Evolutionary conservation across 345 rosid genomes (phyloP).

Genomic region (Aquilaria malaccensis): DNA sequence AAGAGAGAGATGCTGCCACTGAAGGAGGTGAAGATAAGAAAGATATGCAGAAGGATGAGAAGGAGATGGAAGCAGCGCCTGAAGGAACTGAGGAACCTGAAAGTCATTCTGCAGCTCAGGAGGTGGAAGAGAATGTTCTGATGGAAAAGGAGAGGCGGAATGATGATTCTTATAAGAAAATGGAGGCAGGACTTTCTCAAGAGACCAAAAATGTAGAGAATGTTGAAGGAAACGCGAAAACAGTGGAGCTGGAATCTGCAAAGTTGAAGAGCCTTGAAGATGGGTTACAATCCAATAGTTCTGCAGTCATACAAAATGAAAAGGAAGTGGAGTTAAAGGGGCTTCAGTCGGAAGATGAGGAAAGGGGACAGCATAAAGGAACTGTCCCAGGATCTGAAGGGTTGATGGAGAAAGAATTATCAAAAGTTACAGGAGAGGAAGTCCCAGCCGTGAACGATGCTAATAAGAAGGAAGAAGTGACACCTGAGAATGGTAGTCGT

Average conservation of each 20-base stretch:
- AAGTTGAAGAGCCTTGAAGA: constrained; percentile 9
- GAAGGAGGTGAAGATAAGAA: constrained; percentile 27
- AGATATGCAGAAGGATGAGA: constrained; percentile 18
- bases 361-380: not conserved
- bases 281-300: constrained; percentile 9
- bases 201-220: constrained; percentile 19
- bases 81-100: constrained; percentile 31
- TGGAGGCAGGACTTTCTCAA: constrained; percentile 11
- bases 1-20: constrained; percentile 32
- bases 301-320: constrained; percentile 9
- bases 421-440: constrained; percentile 11
- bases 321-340: not conserved
- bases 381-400: constrained; percentile 4
- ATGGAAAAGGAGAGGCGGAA: constrained; percentile 20
- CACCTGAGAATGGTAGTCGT: constrained; percentile 28
- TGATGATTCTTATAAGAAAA: constrained; percentile 11
- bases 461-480: constrained; percentile 26
- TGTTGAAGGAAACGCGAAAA: constrained; percentile 16
- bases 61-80: too few species aligned
- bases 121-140: constrained; percentile 18
- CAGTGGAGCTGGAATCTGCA: constrained; percentile 17
- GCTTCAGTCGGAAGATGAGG: constrained; percentile 11
- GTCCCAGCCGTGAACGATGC: constrained; percentile 7
- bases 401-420: constrained; percentile 8
- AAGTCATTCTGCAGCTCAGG: constrained; percentile 21